Evolutionary conservation across 371 early-diverging fungal genomes (phyloP).

Genomic region (Batkoa obscura): DNA sequence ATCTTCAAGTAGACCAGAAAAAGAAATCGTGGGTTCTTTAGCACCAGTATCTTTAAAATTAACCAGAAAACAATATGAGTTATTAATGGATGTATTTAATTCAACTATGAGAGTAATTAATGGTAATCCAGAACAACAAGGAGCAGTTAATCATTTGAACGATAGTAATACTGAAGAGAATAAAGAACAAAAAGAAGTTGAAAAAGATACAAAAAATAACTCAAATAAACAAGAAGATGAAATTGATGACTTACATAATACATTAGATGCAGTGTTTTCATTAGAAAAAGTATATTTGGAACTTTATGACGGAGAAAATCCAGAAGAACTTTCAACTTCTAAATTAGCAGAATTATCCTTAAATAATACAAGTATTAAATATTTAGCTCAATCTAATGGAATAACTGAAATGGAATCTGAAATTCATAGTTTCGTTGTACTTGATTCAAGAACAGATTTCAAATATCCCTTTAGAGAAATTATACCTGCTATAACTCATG

Average conservation of each 20-base stretch:
- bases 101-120: neutral
- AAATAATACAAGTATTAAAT: constrained; percentile 32
- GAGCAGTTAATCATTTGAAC: no score
- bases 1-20: constrained; percentile 18
- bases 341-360: constrained; percentile 32
- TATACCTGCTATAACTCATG: constrained; percentile 38
- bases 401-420: constrained; percentile 51
- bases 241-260: constrained; percentile 11
- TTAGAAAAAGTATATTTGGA: constrained; percentile 38
- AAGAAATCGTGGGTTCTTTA: constrained; percentile 11
- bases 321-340: constrained; percentile 15
- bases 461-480: constrained; percentile 68
- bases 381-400: constrained; percentile 34
- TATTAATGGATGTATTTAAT: constrained; percentile 18
- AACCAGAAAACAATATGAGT: constrained; percentile 6
- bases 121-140: neutral
- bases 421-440: constrained; percentile 47
- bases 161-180: neutral
- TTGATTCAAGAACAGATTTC: constrained; percentile 54
- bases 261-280: constrained; percentile 19
- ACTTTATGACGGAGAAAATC: constrained; percentile 32
- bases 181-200: neutral
- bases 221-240: neutral
- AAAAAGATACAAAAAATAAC: no score
- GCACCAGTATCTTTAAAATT: neutral